Percentiles rank a stretch among this genome's conserved stretches.
Conservation (phyloP, 441 rosid species). For the Corymbia citriodora region DNA sequence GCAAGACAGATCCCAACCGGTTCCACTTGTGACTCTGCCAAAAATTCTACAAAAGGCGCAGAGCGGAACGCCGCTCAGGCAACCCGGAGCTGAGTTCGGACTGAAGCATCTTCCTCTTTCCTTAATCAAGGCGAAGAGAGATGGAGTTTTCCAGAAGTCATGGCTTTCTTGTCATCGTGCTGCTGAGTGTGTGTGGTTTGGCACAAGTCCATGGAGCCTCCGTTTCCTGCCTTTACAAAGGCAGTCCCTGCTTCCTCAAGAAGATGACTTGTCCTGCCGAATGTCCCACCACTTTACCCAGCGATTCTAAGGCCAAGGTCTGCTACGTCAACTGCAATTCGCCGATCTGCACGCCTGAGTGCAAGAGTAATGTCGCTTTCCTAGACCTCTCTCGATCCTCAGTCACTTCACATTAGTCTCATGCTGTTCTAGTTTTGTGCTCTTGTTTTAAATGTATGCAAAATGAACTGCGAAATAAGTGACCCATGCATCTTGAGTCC, state of each 20-base stretch:
- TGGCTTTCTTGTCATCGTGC: not conserved
- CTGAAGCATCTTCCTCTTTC: not conserved
- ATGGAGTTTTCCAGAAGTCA: not conserved
- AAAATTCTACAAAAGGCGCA: not conserved
- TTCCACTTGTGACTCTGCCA: not conserved
- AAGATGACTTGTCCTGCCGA: slow-evolving; percentile 14
- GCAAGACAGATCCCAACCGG: not conserved
- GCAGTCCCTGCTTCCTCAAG: slow-evolving; percentile 14
- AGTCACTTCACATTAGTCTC: not conserved
- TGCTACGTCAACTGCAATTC: slow-evolving; percentile 22
- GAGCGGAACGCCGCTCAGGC: not conserved
- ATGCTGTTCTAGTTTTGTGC: not conserved
- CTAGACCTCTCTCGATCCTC: not conserved
- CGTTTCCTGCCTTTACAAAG: not conserved
- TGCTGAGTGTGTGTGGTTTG: slow-evolving; percentile 7
- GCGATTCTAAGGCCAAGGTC: slow-evolving; percentile 10
- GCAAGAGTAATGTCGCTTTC: slow-evolving; percentile 12
- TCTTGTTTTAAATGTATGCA: not conserved
- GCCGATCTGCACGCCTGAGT: slow-evolving; percentile 15
- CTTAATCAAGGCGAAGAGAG: not conserved
- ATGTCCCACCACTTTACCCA: slow-evolving; percentile 13
- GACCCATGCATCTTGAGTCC: not conserved
- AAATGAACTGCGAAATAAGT: not conserved
- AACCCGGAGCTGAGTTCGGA: not conserved
- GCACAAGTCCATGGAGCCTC: slow-evolving; percentile 4